Conservation (phyloP, 805 yeast genomes). For the Ogataea minuta region DNA sequence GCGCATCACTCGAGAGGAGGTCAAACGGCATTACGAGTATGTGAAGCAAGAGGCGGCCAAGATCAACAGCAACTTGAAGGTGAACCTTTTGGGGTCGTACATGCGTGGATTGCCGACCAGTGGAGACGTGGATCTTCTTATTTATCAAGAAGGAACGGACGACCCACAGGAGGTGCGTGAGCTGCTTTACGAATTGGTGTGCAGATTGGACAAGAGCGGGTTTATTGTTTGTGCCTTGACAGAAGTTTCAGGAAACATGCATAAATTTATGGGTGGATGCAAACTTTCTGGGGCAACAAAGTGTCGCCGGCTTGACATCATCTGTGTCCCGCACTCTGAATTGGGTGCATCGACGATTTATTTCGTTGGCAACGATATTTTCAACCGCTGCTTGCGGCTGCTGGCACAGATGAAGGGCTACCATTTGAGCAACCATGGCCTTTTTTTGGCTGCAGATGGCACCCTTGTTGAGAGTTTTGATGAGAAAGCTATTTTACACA, state of each 20-base stretch:
- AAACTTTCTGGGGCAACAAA: slow-evolving; percentile 25
- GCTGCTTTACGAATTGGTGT: slow-evolving; percentile 18
- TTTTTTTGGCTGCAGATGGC: slow-evolving; percentile 29
- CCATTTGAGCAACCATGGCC: slow-evolving; percentile 43
- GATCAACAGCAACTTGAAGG: slow-evolving; percentile 37
- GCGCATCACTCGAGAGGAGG: slow-evolving; percentile 46
- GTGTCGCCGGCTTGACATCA: slow-evolving; percentile 55
- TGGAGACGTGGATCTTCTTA: slow-evolving; percentile 54
- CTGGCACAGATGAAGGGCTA: slow-evolving; percentile 40
- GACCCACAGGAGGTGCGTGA: slow-evolving; percentile 21
- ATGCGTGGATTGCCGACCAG: slow-evolving; percentile 44
- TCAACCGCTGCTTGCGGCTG: slow-evolving; percentile 46
- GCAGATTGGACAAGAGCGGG: slow-evolving; percentile 7
- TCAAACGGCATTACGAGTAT: slow-evolving; percentile 37
- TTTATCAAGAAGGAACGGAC: slow-evolving; percentile 37
- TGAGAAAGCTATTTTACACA: slow-evolving; percentile 45
- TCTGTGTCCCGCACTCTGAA: slow-evolving; percentile 44
- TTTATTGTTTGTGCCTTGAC: slow-evolving; percentile 27
- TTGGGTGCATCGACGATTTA: slow-evolving; percentile 49
- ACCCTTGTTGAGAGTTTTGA: slow-evolving; percentile 40
- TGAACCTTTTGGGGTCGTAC: slow-evolving; percentile 50
- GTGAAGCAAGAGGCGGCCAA: slow-evolving; percentile 25
- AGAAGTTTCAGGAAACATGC: slow-evolving; percentile 18
- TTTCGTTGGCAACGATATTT: slow-evolving; percentile 53
- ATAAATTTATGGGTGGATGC: slow-evolving; percentile 39